Base-by-base conservation (phyloP, 371 early-diverging fungal genomes). In the Rhizopus stolonifer region DNA sequence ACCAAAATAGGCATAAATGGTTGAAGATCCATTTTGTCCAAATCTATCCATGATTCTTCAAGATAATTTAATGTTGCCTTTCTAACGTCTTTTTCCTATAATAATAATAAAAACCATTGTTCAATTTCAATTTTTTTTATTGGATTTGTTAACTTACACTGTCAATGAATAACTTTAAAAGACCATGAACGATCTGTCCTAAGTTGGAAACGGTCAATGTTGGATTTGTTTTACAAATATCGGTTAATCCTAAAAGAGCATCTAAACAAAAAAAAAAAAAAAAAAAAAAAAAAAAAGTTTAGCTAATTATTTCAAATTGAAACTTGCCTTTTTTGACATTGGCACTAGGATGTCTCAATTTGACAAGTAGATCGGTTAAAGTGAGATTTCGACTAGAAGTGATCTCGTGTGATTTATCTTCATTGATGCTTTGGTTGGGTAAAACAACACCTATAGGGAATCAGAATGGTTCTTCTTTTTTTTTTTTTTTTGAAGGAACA, bases 1-100 rank as follows among this genome's bases (percentile, higher is more conserved):
- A 91, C 72, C 31, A 91, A 69, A 17, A 92, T 60, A 0, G 91
- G 77, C 54, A 87, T 61, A 64, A 95, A 94, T 4, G 93, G 92
- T 29, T 77, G 74, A n/a, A 93, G 46, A 19, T 89, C 87, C 19
- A 79, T 72, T 49, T 62, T 66, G 15, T 71, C 65, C n/a, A 77
- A 29, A 6, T 58, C 38, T 2, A 55, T 44, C 47, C 71, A 64
- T 2, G 60, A 46, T n/a, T 69, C 67, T 23, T 70, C 58, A 0
- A 74, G 34, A 23, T 70, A 74, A 6, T 50, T 39, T 4, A 67
- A 45, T 0, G 70, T 52, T 32, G 72, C 63, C 38, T 75, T 81
- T 33, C 82, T 72, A 0, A 82, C 80, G 25, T 75, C 77, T 19
- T 67, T 61, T 46, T 82, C 81, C 74, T 80, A 53, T 3, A 29